Evolutionary conservation across 768 basidiomycete species (phyloP).

Genomic region (Termitomyces sp.): DNA sequence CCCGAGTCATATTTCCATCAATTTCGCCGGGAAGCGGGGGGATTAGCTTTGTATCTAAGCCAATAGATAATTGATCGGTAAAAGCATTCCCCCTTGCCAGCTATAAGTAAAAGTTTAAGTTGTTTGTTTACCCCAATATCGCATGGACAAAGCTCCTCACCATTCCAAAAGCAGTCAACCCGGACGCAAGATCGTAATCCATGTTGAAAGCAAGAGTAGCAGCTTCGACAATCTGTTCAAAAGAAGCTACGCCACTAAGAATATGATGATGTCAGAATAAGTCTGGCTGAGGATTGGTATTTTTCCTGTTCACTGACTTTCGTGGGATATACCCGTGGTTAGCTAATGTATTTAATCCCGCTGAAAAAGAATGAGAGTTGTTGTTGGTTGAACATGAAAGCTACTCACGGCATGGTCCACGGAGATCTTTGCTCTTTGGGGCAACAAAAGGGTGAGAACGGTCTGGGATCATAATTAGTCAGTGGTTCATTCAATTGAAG

Average conservation of each 20-base stretch:
- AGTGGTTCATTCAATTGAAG: background rate
- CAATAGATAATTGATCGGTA: conserved; percentile 9
- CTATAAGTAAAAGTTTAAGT: background rate
- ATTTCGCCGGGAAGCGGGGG: conserved; percentile 12
- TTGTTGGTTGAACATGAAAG: background rate
- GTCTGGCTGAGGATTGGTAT: background rate
- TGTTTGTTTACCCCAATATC: background rate
- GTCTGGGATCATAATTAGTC: background rate
- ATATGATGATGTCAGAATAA: background rate
- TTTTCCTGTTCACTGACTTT: conserved; percentile 4
- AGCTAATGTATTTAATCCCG: conserved; percentile 13
- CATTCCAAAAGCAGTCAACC: conserved; percentile 11
- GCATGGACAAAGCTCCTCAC: background rate
- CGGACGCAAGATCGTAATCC: conserved; percentile 12
- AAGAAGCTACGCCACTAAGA: conserved; percentile 10
- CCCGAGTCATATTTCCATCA: conserved; percentile 8
- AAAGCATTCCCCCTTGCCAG: conserved; percentile 9
- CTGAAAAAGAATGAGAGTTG: background rate
- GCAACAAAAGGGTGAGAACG: conserved; percentile 7
- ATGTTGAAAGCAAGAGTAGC: conserved; percentile 6
- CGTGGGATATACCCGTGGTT: conserved; percentile 13
- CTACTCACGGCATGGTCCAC: conserved; percentile 13
- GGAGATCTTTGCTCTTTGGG: conserved; percentile 4
- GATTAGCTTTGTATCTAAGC: conserved; percentile 3
- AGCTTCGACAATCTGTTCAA: conserved; percentile 10